Conservation (phyloP, 148 eudicot genomes). For the Camellia lanceoleosa region DNA sequence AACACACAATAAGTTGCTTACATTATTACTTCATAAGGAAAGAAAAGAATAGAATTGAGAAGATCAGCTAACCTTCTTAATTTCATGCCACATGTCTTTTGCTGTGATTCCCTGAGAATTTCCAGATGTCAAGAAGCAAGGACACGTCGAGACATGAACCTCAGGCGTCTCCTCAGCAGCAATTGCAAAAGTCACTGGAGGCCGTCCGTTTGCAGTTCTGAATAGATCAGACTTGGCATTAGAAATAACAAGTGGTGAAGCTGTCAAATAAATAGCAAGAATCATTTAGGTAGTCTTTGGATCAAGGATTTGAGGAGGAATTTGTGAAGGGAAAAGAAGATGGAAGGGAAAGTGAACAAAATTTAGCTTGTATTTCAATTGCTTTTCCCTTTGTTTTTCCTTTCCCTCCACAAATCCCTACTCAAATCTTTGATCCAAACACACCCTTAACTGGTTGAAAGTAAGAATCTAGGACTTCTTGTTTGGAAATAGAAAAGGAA, state of each 20-base stretch:
- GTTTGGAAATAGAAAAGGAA: neutral
- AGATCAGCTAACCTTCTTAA: constrained; percentile 60
- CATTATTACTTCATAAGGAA: neutral
- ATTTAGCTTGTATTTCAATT: too few species aligned
- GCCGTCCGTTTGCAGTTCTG: constrained; percentile 66
- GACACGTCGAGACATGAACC: constrained; percentile 74
- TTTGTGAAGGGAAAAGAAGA: too few species aligned
- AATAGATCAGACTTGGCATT: constrained; percentile 9
- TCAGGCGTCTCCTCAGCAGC: constrained; percentile 68
- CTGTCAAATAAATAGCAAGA: neutral
- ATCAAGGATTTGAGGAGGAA: too few species aligned
- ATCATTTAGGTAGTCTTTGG: neutral
- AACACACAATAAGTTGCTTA: neutral
- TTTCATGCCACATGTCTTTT: constrained; percentile 80
- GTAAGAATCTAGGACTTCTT: neutral
- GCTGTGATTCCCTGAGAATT: constrained; percentile 74
- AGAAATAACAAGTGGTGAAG: neutral
- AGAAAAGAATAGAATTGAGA: neutral
- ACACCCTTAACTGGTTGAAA: neutral
- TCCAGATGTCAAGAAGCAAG: constrained; percentile 80
- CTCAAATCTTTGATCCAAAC: too few species aligned
- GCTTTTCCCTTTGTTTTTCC: too few species aligned
- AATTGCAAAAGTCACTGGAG: constrained; percentile 77
- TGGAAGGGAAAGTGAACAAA: too few species aligned
- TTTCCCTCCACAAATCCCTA: too few species aligned